phyloP scores from a whole-genome alignment of 1,139 yeast genomes.

The Protomyces pachydermus region DNA sequence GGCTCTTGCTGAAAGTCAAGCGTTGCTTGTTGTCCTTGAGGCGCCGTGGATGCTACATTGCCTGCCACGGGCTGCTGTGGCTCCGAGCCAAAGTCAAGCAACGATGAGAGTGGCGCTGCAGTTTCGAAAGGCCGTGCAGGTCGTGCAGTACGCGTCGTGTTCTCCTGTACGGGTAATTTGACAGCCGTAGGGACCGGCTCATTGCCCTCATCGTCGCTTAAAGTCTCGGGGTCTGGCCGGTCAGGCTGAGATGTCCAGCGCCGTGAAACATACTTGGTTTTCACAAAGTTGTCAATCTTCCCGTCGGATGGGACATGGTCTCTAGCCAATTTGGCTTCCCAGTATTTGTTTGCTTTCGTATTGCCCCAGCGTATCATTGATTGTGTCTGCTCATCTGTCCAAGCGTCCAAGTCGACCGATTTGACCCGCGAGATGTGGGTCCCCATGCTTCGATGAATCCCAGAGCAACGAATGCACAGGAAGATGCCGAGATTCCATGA shows the following conservation, averaged over 20 bases:
- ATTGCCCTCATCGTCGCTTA: conserved; percentile 31
- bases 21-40: conserved; percentile 30
- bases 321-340: conserved; percentile 77
- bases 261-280: conserved; percentile 84
- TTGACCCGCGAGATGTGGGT: conserved; percentile 76
- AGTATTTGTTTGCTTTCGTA: conserved; percentile 61
- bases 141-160: neutral
- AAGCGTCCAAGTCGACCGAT: conserved; percentile 88
- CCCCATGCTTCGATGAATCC: conserved; percentile 91
- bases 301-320: conserved; percentile 72
- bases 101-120: neutral
- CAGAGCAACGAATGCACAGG: conserved; percentile 88
- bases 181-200: neutral
- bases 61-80: conserved; percentile 20
- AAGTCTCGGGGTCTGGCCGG: conserved; percentile 55
- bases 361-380: conserved; percentile 87
- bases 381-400: conserved; percentile 90
- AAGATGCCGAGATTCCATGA: conserved; percentile 93
- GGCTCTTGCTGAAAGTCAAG: conserved; percentile 28
- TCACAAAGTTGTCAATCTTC: conserved; percentile 80
- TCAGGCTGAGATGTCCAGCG: conserved; percentile 63
- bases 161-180: conserved; percentile 31
- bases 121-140: conserved; percentile 17
- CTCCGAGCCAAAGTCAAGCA: conserved; percentile 24
- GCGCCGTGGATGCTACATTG: conserved; percentile 33